Conservation (phyloP, 2,329 filamentous ascomycete genomes). For the Aspergillus sp. region DNA sequence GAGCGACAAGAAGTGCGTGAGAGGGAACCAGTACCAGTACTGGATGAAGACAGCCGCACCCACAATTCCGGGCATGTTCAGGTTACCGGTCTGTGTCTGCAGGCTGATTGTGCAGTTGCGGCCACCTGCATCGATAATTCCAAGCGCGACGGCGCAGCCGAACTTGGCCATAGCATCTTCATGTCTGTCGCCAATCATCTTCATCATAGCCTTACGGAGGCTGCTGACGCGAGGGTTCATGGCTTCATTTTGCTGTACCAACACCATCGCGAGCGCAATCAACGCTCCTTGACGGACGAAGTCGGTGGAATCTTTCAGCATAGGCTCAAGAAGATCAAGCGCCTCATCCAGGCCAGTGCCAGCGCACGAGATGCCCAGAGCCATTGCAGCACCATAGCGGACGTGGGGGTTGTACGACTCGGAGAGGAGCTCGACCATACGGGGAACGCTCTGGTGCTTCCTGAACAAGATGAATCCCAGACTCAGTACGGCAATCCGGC, state of each 20-base stretch:
- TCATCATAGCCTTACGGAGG: conserved; percentile 90
- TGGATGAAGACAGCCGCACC: conserved; percentile 98
- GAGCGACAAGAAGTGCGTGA: conserved; percentile 94
- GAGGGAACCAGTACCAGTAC: conserved; percentile 99
- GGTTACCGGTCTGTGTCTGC: conserved; percentile 95
- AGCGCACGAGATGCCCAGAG: conserved; percentile 94
- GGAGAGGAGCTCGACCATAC: conserved; percentile 96
- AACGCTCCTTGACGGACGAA: conserved; percentile 96
- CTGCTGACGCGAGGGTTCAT: conserved; percentile 96
- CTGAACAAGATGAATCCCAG: conserved; percentile 98
- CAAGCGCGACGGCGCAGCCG: conserved; percentile 86
- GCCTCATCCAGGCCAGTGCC: conserved; percentile 95
- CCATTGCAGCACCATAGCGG: conserved; percentile 96
- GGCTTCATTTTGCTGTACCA: conserved; percentile 98
- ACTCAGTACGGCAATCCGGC: conserved; percentile 94
- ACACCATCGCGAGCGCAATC: conserved; percentile 93
- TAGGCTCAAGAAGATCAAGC: conserved; percentile 93
- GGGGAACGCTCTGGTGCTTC: conserved; percentile 92
- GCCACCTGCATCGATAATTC: conserved; percentile 96
- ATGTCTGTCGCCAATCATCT: conserved; percentile 90
- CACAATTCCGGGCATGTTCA: conserved; percentile 98
- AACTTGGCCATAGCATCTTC: conserved; percentile 99
- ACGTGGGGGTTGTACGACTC: conserved; percentile 99
- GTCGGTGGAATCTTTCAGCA: conserved; percentile 99
- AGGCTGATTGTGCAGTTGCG: conserved; percentile 98